Base-by-base conservation (phyloP, 768 basidiomycete genomes). In the Astraeus odoratus region DNA sequence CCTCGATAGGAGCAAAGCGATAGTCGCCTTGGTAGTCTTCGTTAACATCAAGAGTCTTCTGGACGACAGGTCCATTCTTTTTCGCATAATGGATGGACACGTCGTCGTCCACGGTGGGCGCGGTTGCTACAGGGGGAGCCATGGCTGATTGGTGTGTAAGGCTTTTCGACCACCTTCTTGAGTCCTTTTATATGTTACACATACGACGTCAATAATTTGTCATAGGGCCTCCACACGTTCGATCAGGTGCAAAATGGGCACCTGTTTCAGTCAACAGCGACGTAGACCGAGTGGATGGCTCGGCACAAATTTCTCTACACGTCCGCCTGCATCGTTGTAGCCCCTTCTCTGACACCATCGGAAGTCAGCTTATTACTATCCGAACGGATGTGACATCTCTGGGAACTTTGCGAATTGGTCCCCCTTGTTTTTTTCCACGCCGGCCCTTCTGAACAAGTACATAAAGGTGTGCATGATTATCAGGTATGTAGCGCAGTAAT, bases 1-100 rank as follows among this genome's bases (percentile, higher is more conserved):
- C 86, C 54, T 81, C 73, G 46, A 86, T 83, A 3, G 83, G 83
- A 2, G 83, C 83, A 47, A 84, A 86, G 25, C 70, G 71, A 64
- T 83, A 85, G 46, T 73, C 57, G 3, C 83, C 84, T 20, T 77
- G 66, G 52, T 83, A 84, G 42, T 61, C 60, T 41, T 61, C 60
- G 43, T 47, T 44, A 22, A 60, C 48, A 42, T 62, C 51, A 10
- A 55, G n/a, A n/a, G 48, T 35, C 5, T 39, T 50, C 19, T 50
- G 27, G 8, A 39, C 46, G 8, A 30, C 26, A 3, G 45, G 3
- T 8, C 41, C 53, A 39, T 55, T 52, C 50, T 63, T 60, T 54
- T 64, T 64, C 5, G 39, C 27, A n/a, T 39, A 36, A 26, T 52
- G 49, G 10, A 54, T 39, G 30, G 63, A 49, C 13, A 45, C 42